A percentile compares a stretch with the other conserved stretches of the same genome.
Evolutionary conservation across 23 red algal genomes (phyloP).

Genomic region (Gracilaria gracilis): DNA sequence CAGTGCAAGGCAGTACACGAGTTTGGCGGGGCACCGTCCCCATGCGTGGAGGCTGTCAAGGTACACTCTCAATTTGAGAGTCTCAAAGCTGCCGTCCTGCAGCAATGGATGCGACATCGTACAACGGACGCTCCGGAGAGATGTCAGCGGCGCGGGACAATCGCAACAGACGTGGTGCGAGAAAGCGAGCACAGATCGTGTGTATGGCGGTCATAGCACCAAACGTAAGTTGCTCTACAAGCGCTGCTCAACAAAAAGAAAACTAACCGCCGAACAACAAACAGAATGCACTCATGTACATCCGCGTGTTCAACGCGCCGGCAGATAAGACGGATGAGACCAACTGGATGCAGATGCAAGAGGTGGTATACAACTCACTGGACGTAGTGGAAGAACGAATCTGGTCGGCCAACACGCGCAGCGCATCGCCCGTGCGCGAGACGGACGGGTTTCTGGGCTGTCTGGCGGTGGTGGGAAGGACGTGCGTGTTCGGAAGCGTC

Average conservation of each 20-base stretch:
- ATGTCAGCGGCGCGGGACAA: background rate
- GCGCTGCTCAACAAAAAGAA: background rate
- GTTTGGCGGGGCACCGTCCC: too few species aligned
- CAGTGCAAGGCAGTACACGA: background rate
- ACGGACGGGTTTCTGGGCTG: slow-evolving; percentile 70
- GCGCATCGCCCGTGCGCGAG: background rate
- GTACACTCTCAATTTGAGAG: too few species aligned
- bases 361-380: slow-evolving; percentile 80
- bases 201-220: slow-evolving; percentile 28
- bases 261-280: background rate
- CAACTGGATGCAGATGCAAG: slow-evolving; percentile 61
- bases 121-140: background rate
- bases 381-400: slow-evolving; percentile 81
- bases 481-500: slow-evolving; percentile 66
- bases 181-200: slow-evolving; percentile 8
- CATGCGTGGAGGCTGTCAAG: too few species aligned
- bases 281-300: slow-evolving; percentile 69
- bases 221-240: background rate
- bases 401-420: slow-evolving; percentile 4
- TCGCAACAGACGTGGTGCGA: background rate
- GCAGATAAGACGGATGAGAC: slow-evolving; percentile 13
- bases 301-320: slow-evolving; percentile 45
- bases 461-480: slow-evolving; percentile 67
- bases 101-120: background rate
- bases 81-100: too few species aligned